Percentiles rank a stretch among this genome's conserved stretches.
phyloP scores from a whole-genome alignment of 345 rosid species.

The Conringia planisiliqua region DNA sequence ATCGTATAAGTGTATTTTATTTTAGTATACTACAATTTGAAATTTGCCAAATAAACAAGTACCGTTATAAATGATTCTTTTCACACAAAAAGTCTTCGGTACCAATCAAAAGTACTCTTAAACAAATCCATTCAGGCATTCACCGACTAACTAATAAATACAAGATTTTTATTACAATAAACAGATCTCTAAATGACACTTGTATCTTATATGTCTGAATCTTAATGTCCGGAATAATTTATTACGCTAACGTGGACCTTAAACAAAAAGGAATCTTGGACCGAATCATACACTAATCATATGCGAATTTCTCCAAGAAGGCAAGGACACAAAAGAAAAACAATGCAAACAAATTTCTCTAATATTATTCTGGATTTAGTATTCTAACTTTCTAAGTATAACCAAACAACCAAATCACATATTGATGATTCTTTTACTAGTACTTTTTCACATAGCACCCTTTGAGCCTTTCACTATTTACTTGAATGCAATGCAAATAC shows the following conservation, averaged over 20 bases:
- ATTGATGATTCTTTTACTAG: not conserved
- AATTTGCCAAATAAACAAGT: not conserved
- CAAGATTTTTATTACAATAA: not conserved
- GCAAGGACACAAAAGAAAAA: not conserved
- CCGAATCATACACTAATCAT: conserved; percentile 26
- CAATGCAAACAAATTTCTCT: not conserved
- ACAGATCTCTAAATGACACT: conserved; percentile 10
- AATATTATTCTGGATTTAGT: not conserved
- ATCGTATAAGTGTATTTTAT: not conserved
- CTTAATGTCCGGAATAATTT: conserved; percentile 12
- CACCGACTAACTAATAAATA: conserved; percentile 5
- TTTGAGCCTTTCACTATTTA: not conserved
- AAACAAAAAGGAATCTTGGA: conserved; percentile 21
- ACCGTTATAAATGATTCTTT: conserved; percentile 20
- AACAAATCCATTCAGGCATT: conserved; percentile 2
- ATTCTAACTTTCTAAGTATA: not conserved
- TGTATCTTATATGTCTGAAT: conserved; percentile 4
- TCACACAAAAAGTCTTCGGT: conserved; percentile 25
- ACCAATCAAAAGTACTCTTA: not conserved
- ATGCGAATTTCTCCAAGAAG: conserved; percentile 3
- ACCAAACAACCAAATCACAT: not conserved
- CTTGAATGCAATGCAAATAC: not conserved
- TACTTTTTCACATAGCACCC: not conserved
- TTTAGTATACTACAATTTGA: not conserved
- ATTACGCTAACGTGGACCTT: conserved; percentile 10